phyloP scores from a whole-genome alignment of 441 rosid species.

The Pelargonium citronellum region DNA sequence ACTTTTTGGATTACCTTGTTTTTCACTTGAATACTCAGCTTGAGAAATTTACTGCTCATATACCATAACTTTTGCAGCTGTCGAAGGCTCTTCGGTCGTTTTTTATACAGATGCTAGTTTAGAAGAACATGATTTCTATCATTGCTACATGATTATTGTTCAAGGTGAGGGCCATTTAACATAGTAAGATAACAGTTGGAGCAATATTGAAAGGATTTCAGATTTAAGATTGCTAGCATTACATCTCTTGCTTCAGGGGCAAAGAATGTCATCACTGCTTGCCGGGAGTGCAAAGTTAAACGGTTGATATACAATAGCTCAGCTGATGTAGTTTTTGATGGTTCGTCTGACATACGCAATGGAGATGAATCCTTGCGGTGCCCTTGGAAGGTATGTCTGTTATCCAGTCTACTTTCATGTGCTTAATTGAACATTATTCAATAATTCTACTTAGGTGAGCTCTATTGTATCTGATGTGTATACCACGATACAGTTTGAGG shows the following conservation, averaged over 20 bases:
- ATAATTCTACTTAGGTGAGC: slow-evolving; percentile 17
- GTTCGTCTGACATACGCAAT: slow-evolving; percentile 50
- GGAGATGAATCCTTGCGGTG: slow-evolving; percentile 61
- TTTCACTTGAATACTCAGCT: neutral
- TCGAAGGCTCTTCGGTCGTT: slow-evolving; percentile 59
- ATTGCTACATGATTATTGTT: slow-evolving; percentile 62
- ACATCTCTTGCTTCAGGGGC: slow-evolving; percentile 43
- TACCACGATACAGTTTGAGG: slow-evolving; percentile 47
- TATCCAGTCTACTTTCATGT: slow-evolving; percentile 2
- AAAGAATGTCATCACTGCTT: slow-evolving; percentile 66
- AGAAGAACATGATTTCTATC: slow-evolving; percentile 38
- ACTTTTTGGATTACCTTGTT: neutral
- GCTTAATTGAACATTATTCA: slow-evolving; percentile 15
- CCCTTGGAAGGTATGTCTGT: slow-evolving; percentile 52
- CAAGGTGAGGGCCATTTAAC: slow-evolving; percentile 44
- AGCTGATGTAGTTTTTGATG: slow-evolving; percentile 76
- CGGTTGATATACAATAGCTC: slow-evolving; percentile 71
- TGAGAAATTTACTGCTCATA: neutral
- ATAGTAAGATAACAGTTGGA: neutral
- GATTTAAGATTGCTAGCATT: slow-evolving; percentile 5
- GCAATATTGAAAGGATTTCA: neutral
- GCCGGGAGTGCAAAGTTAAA: slow-evolving; percentile 67
- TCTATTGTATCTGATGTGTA: slow-evolving; percentile 18
- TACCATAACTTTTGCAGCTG: slow-evolving; percentile 41
- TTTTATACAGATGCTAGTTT: slow-evolving; percentile 59